These are phyloP conservation scores for Anisogramma anomala DNA, from an alignment of 2,329 filamentous ascomycete genomes.

Conservation along the genomic window DNA sequence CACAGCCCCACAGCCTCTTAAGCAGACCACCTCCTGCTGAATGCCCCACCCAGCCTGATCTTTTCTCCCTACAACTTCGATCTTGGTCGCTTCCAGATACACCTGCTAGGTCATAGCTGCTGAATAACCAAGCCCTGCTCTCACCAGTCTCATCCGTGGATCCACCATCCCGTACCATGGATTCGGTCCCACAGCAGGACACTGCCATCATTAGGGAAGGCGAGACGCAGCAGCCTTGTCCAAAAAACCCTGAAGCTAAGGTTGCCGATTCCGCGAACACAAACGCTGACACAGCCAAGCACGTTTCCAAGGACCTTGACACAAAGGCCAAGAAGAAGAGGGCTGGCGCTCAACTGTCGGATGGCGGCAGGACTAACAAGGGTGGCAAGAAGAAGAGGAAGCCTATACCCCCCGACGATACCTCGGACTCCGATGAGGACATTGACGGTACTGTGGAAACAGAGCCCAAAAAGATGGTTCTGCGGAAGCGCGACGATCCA, in stretches of 20 bases:
- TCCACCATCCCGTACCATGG: too few relatives aligned
- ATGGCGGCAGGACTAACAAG: neutral
- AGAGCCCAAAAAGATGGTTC: neutral
- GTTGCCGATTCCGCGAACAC: neutral
- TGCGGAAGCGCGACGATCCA: neutral
- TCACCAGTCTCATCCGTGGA: too few relatives aligned
- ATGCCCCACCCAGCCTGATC: too few relatives aligned
- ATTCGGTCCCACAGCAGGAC: conserved; percentile 2
- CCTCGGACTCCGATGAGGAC: conserved; percentile 1
- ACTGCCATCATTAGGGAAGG: conserved; percentile 5
- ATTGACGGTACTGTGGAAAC: neutral
- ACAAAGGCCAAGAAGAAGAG: neutral
- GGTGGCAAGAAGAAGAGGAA: conserved; percentile 6
- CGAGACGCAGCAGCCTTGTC: neutral
- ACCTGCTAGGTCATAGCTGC: too few relatives aligned
- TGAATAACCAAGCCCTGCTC: too few relatives aligned
- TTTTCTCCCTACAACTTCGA: too few relatives aligned
- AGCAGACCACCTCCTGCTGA: too few relatives aligned
- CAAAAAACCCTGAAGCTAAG: conserved; percentile 5
- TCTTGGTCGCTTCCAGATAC: too few relatives aligned
- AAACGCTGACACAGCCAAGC: conserved; percentile 1
- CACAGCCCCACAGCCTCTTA: too few relatives aligned
- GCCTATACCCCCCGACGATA: neutral
- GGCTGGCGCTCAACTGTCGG: neutral
- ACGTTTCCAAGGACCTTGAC: neutral